Evolutionary conservation across 2,329 filamentous ascomycete genomes (phyloP), one percentile per base, ranked within the genome.

Genomic region (Talaromyces amestolkiae): DNA sequence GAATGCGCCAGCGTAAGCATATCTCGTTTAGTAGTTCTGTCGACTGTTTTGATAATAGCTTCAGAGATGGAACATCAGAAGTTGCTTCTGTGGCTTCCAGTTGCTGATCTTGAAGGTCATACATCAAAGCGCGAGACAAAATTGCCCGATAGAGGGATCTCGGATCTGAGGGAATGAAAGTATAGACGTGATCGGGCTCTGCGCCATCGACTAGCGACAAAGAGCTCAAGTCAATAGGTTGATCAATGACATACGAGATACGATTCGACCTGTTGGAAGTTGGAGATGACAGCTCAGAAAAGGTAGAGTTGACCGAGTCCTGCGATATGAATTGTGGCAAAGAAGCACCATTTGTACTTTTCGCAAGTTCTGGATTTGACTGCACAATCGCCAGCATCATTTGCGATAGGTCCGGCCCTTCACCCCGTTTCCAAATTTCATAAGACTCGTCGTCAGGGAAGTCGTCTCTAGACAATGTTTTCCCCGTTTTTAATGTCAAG

Each of bases 361-460:
- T 96, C 59, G 92, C 90, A 61, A 98, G 83, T 69, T 94, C 91
- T 3, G 93, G 94, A 70, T 91, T 92, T 6, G 90, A 90, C 67
- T 91, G 92, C 47, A 98, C 82, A 68, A 99, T 92, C 43, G 93
- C 91, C 71, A 96, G 84, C 84, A 99, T 95, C 87, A 98, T 93
- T 71, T 95, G 91, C 6, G 93, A 95, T 49, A 99, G 81, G 71
- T 96, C 92, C 13, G 91, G 90, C 3, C 86, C 86, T 76, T 99
- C 95, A n/a, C 88, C 86, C 74, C 91, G 94, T 77, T 93, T 96
- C 95, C 95, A 99, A 51, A 87, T 83, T 69, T 93, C 88, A 75
- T 93, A 99, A 3, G 90, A 89, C 67, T 96, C 93, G 65, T 97
- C 92, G 19, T 91, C 79, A 67, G 97, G 92, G 77, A 99, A 99